These are phyloP conservation scores for Cyphellophora attinorum DNA, from an alignment of 2,329 filamentous ascomycete genomes.

Conservation along the genomic window DNA sequence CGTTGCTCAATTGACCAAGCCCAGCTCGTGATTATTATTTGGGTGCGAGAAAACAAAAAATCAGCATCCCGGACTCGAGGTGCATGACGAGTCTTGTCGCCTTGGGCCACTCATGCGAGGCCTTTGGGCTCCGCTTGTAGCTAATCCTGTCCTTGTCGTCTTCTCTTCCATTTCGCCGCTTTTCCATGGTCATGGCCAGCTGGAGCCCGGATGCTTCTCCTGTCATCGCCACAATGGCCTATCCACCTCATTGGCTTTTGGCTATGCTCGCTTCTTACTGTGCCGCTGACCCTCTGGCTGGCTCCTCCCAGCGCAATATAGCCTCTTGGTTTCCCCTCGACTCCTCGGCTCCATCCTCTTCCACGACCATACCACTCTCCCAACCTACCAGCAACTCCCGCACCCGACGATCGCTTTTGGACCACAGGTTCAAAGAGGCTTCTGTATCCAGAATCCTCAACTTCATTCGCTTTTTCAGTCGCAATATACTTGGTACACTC, in stretches of 20 bases:
- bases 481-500: constrained; percentile 14
- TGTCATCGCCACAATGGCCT: background rate
- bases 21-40: too few species aligned
- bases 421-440: constrained; percentile 15
- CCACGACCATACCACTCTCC: constrained; percentile 11
- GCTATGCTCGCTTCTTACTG: background rate
- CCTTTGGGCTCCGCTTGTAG: too few species aligned
- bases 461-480: constrained; percentile 18
- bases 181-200: background rate
- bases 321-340: constrained; percentile 13
- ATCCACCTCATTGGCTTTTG: background rate
- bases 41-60: too few species aligned
- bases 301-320: constrained; percentile 11
- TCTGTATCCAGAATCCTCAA: constrained; percentile 20
- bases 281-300: background rate
- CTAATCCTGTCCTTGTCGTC: too few species aligned
- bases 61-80: too few species aligned
- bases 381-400: background rate
- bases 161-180: too few species aligned
- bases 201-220: background rate
- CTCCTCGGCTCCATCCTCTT: constrained; percentile 12
- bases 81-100: too few species aligned
- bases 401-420: constrained; percentile 14
- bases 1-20: too few species aligned
- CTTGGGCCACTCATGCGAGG: too few species aligned